phyloP scores from a whole-genome alignment of 1,139 yeast species.

The Kodamaea ohmeri region DNA sequence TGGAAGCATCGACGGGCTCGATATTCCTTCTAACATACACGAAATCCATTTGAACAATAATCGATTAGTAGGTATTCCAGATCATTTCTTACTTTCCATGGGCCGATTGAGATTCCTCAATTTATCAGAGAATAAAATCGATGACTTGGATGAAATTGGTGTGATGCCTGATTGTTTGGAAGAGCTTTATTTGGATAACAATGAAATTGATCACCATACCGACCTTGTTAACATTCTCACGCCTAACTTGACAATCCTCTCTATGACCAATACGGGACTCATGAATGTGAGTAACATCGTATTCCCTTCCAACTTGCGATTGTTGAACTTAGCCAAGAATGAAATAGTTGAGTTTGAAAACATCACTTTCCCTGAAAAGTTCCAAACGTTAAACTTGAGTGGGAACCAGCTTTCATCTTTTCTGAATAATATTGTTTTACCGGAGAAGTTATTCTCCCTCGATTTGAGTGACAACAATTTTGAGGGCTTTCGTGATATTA shows the following conservation, averaged over 20 bases:
- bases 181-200: constrained; percentile 21
- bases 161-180: constrained; percentile 19
- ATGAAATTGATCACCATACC: constrained; percentile 23
- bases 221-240: constrained; percentile 21
- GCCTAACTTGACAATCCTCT: constrained; percentile 17
- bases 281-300: constrained; percentile 17
- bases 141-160: constrained; percentile 28
- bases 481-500: constrained; percentile 10
- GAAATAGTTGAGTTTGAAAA: constrained; percentile 19
- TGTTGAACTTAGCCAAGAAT: constrained; percentile 19
- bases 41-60: constrained; percentile 20
- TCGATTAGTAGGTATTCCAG: constrained; percentile 17
- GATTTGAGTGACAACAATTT: constrained; percentile 18
- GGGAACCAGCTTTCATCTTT: constrained; percentile 16
- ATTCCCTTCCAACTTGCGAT: constrained; percentile 20
- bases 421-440: constrained; percentile 10
- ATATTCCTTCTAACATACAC: constrained; percentile 16
- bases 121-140: constrained; percentile 22
- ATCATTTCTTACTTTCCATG: constrained; percentile 15
- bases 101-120: constrained; percentile 15
- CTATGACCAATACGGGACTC: constrained; percentile 24
- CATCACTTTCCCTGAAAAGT: constrained; percentile 16
- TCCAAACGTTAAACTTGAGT: constrained; percentile 17
- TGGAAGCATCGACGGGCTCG: constrained; percentile 13
- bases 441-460: constrained; percentile 12